Evolutionary conservation across 306 rosid genomes (phyloP).

Genomic region (Castanopsis chinensis): DNA sequence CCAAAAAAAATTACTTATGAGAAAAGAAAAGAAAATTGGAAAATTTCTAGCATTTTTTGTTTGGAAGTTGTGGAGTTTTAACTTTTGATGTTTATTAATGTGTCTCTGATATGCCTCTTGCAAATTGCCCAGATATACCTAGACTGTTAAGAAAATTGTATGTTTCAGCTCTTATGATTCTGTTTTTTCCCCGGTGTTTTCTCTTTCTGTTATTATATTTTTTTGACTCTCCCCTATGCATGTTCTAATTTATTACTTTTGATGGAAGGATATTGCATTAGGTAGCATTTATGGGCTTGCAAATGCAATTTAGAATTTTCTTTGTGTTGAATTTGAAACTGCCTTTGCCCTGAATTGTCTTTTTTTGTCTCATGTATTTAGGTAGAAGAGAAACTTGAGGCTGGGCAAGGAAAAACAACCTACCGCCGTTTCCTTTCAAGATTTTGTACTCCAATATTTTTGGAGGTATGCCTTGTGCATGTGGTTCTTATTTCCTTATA

Average conservation of each 20-base stretch:
- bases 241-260: not conserved
- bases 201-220: not conserved
- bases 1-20: too few relatives aligned
- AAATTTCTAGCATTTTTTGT: too few relatives aligned
- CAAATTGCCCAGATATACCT: not conserved
- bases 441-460: slow-evolving; percentile 94
- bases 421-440: slow-evolving; percentile 83
- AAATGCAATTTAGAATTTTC: not conserved
- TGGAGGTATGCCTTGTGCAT: slow-evolving; percentile 56
- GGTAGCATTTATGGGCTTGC: not conserved
- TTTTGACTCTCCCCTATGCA: not conserved
- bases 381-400: slow-evolving; percentile 98
- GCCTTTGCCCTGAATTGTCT: slow-evolving; percentile 23
- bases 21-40: too few relatives aligned
- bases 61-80: too few relatives aligned
- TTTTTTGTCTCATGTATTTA: slow-evolving; percentile 23
- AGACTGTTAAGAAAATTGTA: not conserved
- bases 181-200: not conserved
- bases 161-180: not conserved
- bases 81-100: not conserved
- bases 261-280: not conserved
- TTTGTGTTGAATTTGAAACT: slow-evolving; percentile 8
- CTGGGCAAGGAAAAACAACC: slow-evolving; percentile 87
- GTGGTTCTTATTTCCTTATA: slow-evolving; percentile 10
- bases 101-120: not conserved